Conservation (phyloP, 2,329 filamentous ascomycete genomes). For the Sarocladiaceae sp. region DNA sequence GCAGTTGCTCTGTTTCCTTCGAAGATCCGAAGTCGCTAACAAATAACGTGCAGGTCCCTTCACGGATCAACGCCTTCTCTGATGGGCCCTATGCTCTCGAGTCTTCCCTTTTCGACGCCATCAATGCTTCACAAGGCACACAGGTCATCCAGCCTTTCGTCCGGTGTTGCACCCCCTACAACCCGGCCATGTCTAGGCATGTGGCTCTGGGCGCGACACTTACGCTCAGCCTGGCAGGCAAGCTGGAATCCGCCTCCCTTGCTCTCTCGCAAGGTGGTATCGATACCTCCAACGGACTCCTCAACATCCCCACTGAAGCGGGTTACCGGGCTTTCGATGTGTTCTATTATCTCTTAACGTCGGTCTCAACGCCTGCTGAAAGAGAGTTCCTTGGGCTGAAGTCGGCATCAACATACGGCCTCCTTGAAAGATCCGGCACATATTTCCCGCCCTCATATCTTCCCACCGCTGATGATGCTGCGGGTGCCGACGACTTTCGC, state of each 20-base stretch:
- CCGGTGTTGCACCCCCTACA: constrained; percentile 80
- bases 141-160: constrained; percentile 80
- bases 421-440: constrained; percentile 79
- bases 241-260: constrained; percentile 69
- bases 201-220: constrained; percentile 77
- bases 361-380: constrained; percentile 84
- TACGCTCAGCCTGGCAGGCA: constrained; percentile 76
- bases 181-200: constrained; percentile 78
- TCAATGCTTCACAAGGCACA: constrained; percentile 72
- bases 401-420: constrained; percentile 68
- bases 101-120: constrained; percentile 76
- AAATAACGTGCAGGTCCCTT: constrained; percentile 63
- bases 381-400: constrained; percentile 83
- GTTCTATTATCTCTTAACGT: constrained; percentile 93
- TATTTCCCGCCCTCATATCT: constrained; percentile 85
- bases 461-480: constrained; percentile 86
- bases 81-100: constrained; percentile 73
- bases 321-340: constrained; percentile 95
- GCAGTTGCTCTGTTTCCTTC: constrained; percentile 11
- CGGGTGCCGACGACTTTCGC: constrained; percentile 90
- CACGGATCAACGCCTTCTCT: constrained; percentile 86
- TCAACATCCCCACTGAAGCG: constrained; percentile 72
- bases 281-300: constrained; percentile 73
- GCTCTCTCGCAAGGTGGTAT: constrained; percentile 84
- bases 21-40: constrained; percentile 13